Evolutionary conservation across 768 basidiomycete species (phyloP).

Genomic region (Clitopilus hobsonii): DNA sequence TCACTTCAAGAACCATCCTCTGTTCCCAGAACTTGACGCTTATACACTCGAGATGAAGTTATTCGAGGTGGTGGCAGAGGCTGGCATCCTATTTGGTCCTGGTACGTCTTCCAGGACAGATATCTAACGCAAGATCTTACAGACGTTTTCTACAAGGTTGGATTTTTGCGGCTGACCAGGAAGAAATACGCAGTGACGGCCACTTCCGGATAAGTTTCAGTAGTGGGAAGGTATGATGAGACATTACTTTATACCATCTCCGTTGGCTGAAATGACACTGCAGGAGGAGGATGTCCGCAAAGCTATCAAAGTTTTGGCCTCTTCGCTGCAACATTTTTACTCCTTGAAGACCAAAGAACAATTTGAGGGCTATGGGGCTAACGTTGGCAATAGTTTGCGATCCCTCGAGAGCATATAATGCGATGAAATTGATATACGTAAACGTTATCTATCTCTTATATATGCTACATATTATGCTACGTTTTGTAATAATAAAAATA

Average conservation of each 20-base stretch:
- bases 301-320: slow-evolving; percentile 39
- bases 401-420: no score
- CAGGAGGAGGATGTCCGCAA: slow-evolving; percentile 40
- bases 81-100: slow-evolving; percentile 60
- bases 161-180: slow-evolving; percentile 36
- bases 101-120: slow-evolving; percentile 36
- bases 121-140: no score
- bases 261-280: neutral
- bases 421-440: no score
- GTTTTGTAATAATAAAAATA: no score
- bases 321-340: neutral
- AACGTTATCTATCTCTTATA: no score
- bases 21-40: slow-evolving; percentile 29
- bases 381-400: no score
- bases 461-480: no score
- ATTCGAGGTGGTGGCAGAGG: slow-evolving; percentile 55
- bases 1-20: slow-evolving; percentile 55
- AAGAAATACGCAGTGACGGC: slow-evolving; percentile 26
- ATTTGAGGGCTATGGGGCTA: neutral
- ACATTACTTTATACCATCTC: neutral
- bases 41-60: slow-evolving; percentile 52
- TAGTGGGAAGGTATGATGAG: slow-evolving; percentile 36
- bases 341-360: neutral
- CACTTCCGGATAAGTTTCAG: slow-evolving; percentile 60
- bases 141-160: slow-evolving; percentile 20